These are phyloP conservation scores for Lasiodiplodia sp. DNA, from an alignment of 2,329 filamentous ascomycete genomes.

Conservation along the genomic window DNA sequence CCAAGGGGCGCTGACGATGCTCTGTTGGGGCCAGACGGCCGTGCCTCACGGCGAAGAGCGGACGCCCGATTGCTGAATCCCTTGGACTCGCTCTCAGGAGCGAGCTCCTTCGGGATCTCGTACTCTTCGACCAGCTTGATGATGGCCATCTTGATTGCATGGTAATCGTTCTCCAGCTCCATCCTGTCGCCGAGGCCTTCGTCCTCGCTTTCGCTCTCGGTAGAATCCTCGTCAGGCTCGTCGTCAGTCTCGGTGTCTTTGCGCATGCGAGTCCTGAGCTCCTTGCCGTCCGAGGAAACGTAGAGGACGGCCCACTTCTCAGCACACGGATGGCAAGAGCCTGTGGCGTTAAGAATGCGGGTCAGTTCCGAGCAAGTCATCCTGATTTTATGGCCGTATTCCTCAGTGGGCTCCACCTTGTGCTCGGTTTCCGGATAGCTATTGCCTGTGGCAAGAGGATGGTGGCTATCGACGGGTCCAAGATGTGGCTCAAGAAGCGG, in stretches of 20 bases:
- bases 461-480: conserved; percentile 32
- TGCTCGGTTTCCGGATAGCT: conserved; percentile 47
- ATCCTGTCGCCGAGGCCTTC: conserved; percentile 52
- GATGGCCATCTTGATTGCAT: conserved; percentile 80
- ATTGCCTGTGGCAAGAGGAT: conserved; percentile 9
- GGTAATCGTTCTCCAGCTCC: conserved; percentile 79
- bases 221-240: conserved; percentile 66
- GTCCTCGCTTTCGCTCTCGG: conserved; percentile 58
- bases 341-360: conserved; percentile 70
- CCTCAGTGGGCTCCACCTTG: conserved; percentile 57
- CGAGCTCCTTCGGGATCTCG: conserved; percentile 74
- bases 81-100: conserved; percentile 65
- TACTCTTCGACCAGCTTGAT: conserved; percentile 82
- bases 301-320: conserved; percentile 86
- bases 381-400: conserved; percentile 62
- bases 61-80: conserved; percentile 76
- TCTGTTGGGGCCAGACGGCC: conserved; percentile 37
- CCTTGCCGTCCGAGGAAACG: conserved; percentile 74
- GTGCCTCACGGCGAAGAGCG: conserved; percentile 45
- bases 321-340: conserved; percentile 77
- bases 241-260: conserved; percentile 72
- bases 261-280: conserved; percentile 73
- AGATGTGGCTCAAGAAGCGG: conserved; percentile 61
- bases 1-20: conserved; percentile 34
- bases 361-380: conserved; percentile 75